Evolutionary conservation across 2,329 filamentous ascomycete genomes (phyloP).

Genomic region (Epichloe elymi): DNA sequence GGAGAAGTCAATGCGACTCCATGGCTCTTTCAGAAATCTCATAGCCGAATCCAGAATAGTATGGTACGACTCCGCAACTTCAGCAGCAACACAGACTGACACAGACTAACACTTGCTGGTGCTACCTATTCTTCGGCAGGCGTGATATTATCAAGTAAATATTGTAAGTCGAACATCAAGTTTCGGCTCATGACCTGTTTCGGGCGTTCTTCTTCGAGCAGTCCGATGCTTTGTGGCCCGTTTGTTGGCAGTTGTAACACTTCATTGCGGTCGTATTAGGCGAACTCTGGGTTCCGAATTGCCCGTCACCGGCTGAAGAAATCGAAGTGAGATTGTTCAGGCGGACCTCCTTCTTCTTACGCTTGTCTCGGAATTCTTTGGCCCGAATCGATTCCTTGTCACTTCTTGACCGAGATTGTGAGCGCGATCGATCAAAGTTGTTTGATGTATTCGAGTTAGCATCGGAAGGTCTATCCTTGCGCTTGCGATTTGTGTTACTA

Average conservation of each 20-base stretch:
- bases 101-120: background rate
- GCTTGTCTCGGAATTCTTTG: constrained; percentile 41
- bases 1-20: background rate
- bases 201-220: constrained; percentile 30
- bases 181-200: background rate
- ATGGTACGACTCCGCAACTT: background rate
- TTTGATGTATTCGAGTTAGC: constrained; percentile 10
- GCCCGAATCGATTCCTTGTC: constrained; percentile 17
- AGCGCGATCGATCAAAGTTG: constrained; percentile 18
- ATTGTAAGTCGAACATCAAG: background rate
- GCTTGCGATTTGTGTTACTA: constrained; percentile 11
- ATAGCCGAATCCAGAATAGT: background rate
- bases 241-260: constrained; percentile 49
- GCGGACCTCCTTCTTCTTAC: constrained; percentile 53
- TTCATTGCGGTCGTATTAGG: constrained; percentile 18
- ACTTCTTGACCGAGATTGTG: constrained; percentile 18
- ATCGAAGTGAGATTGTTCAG: constrained; percentile 50
- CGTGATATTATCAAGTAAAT: background rate
- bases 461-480: constrained; percentile 16
- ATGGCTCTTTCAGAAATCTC: background rate
- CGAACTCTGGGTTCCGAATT: constrained; percentile 7
- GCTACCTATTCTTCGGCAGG: background rate
- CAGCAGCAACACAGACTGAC: background rate
- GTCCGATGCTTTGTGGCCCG: constrained; percentile 44
- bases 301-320: constrained; percentile 27